These are phyloP conservation scores for Sphagnum fallax DNA, from an alignment of 228 moss, liverwort and hornwort genomes.

Conservation along the genomic window DNA sequence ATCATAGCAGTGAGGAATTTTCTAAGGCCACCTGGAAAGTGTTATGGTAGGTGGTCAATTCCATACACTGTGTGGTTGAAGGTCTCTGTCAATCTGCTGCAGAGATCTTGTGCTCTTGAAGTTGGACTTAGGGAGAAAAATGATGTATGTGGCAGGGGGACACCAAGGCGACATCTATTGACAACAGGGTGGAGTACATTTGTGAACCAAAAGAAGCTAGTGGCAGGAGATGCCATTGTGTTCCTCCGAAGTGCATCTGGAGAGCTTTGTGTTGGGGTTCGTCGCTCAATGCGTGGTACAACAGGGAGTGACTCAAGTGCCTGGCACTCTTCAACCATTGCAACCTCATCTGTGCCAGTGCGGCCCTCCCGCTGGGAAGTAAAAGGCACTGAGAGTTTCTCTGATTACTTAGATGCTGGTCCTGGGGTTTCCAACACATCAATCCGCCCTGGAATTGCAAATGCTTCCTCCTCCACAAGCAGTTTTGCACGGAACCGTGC, in stretches of 20 bases:
- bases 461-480: constrained; percentile 49
- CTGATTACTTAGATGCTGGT: constrained; percentile 63
- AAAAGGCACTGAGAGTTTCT: constrained; percentile 79
- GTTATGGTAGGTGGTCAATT: too few relatives aligned
- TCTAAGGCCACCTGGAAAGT: too few relatives aligned
- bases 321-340: constrained; percentile 73
- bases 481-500: constrained; percentile 98
- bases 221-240: constrained; percentile 96
- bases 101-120: too few relatives aligned
- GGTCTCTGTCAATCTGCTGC: too few relatives aligned
- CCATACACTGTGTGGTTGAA: too few relatives aligned
- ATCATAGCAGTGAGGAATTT: too few relatives aligned
- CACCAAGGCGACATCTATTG: constrained; percentile 84
- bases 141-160: constrained; percentile 42
- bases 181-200: constrained; percentile 99
- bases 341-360: constrained; percentile 53
- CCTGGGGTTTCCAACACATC: constrained; percentile 17
- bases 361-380: constrained; percentile 23
- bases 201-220: constrained; percentile 98
- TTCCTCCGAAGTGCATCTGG: constrained; percentile 84
- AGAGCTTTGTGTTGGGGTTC: constrained; percentile 96
- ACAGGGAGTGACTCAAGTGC: constrained; percentile 84
- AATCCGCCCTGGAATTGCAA: constrained; percentile 24
- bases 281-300: constrained; percentile 89
- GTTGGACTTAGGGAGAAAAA: too few relatives aligned